Percentiles rank a stretch among this genome's conserved stretches.
Conservation (phyloP, 148 eudicot species). For the Nepenthes gracilis region DNA sequence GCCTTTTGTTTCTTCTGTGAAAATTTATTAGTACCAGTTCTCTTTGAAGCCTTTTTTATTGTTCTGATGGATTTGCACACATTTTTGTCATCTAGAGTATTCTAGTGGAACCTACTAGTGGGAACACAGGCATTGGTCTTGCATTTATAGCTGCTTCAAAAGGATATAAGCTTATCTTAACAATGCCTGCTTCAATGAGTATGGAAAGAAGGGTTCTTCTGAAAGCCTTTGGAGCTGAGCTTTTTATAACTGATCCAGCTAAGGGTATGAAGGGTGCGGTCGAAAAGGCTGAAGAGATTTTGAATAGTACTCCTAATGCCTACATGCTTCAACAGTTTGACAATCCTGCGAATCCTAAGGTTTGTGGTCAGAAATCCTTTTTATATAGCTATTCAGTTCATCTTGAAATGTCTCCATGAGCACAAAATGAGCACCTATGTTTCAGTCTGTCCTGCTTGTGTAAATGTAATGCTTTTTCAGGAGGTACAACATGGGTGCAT, state of each 20-base stretch:
- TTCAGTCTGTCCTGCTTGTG: no score
- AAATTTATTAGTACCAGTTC: no score
- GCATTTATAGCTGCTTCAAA: slow-evolving; percentile 96
- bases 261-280: slow-evolving; percentile 97
- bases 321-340: slow-evolving; percentile 98
- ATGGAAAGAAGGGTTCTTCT: slow-evolving; percentile 93
- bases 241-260: slow-evolving; percentile 82
- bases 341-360: slow-evolving; percentile 99
- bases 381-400: not conserved
- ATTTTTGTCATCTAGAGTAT: slow-evolving; percentile 40
- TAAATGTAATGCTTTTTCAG: no score
- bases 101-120: slow-evolving; percentile 97
- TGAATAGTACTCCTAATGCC: slow-evolving; percentile 63
- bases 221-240: slow-evolving; percentile 97
- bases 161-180: slow-evolving; percentile 86
- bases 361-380: slow-evolving; percentile 7
- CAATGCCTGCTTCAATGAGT: slow-evolving; percentile 99
- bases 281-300: slow-evolving; percentile 84
- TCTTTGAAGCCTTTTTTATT: not conserved
- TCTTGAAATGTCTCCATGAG: not conserved
- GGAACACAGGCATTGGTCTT: slow-evolving; percentile 97
- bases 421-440: no score
- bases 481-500: no score
- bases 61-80: not conserved
- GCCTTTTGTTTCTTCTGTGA: no score